Conservation (phyloP, 2,329 filamentous ascomycete genomes). For the Didymella lethalis region DNA sequence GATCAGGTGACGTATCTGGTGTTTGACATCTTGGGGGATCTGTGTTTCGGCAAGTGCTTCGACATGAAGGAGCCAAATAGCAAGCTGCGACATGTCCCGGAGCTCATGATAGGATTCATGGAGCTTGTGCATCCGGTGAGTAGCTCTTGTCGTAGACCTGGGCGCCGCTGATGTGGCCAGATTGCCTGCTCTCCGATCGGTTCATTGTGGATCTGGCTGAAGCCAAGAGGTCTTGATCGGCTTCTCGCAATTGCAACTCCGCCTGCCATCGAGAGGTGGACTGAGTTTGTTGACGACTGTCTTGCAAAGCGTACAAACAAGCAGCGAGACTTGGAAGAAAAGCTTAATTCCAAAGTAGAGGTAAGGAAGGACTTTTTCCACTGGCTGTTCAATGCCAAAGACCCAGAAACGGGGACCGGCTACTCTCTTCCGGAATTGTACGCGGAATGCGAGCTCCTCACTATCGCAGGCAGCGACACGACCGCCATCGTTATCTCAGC, state of each 20-base stretch:
- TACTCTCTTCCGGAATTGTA: constrained; percentile 51
- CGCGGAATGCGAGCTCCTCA: constrained; percentile 29
- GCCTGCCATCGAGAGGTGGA: constrained; percentile 20
- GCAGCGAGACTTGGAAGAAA: constrained; percentile 12
- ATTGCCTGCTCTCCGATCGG: constrained; percentile 26
- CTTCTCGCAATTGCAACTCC: constrained; percentile 22
- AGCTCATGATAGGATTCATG: constrained; percentile 25
- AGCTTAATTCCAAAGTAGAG: constrained; percentile 13
- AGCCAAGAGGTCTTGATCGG: constrained; percentile 25
- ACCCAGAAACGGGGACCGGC: constrained; percentile 49
- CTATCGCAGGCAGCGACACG: constrained; percentile 30
- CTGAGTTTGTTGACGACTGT: constrained; percentile 23
- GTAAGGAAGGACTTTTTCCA: constrained; percentile 52
- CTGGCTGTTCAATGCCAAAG: constrained; percentile 51
- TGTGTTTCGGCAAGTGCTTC: constrained; percentile 34
- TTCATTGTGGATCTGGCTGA: constrained; percentile 26
- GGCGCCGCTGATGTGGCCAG: background rate
- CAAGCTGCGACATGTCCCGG: constrained; percentile 21
- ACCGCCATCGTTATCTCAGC: constrained; percentile 22
- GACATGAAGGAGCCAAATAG: constrained; percentile 39
- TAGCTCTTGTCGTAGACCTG: background rate
- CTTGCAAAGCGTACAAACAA: constrained; percentile 12
- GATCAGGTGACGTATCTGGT: constrained; percentile 22
- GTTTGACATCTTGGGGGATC: constrained; percentile 39
- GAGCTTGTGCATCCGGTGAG: constrained; percentile 26